Conservation (phyloP, 2,329 filamentous ascomycete genomes). For the Emmonsiellopsis sp. region DNA sequence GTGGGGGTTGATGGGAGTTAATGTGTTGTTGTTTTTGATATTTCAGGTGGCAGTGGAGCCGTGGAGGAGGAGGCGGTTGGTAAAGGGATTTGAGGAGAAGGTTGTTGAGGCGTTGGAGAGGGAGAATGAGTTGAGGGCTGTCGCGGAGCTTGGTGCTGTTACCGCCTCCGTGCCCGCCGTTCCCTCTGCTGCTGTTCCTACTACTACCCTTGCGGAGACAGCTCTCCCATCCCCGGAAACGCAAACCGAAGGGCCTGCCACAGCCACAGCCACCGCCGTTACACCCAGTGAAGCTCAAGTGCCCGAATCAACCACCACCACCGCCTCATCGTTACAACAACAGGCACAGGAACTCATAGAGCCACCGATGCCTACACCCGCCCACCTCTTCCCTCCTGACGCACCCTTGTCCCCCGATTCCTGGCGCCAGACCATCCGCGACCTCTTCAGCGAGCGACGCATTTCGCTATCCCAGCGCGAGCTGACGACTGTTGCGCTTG, state of each 20-base stretch:
- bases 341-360: not conserved
- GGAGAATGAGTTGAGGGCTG: slow-evolving; percentile 33
- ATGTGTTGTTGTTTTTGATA: slow-evolving; percentile 77
- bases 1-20: slow-evolving; percentile 95
- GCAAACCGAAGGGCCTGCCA: not conserved
- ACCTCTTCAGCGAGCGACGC: slow-evolving; percentile 57
- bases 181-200: not conserved
- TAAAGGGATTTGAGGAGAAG: slow-evolving; percentile 73
- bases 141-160: slow-evolving; percentile 6
- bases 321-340: slow-evolving; percentile 2
- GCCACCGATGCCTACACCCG: slow-evolving; percentile 14
- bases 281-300: not conserved
- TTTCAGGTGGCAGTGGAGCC: slow-evolving; percentile 88
- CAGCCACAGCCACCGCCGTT: slow-evolving; percentile 1
- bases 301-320: not conserved
- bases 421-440: slow-evolving; percentile 43
- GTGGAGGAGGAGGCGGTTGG: slow-evolving; percentile 72
- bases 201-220: not conserved
- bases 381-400: slow-evolving; percentile 16
- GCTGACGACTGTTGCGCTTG: slow-evolving; percentile 57
- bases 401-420: slow-evolving; percentile 24
- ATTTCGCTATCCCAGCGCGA: slow-evolving; percentile 60
- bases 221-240: not conserved
- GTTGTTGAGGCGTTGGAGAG: slow-evolving; percentile 62
- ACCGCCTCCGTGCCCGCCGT: slow-evolving; percentile 17